phyloP scores from a whole-genome alignment of 2,329 filamentous ascomycete genomes.

The Cytospora schulzeri region DNA sequence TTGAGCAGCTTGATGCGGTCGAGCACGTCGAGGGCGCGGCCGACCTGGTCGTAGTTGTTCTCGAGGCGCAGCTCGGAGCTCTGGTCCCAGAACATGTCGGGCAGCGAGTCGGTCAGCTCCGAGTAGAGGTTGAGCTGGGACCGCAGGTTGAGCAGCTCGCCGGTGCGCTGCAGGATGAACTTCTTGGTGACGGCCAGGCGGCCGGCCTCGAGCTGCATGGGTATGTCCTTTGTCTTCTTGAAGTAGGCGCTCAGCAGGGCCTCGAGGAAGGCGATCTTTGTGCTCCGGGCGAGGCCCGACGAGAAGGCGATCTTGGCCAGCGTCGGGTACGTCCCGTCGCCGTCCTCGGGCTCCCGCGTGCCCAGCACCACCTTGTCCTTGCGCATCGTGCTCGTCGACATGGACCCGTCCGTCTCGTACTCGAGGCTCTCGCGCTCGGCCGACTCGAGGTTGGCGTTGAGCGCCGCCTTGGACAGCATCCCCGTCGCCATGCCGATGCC shows the following conservation, averaged over 20 bases:
- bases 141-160: slow-evolving; percentile 84
- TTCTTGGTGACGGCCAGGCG: slow-evolving; percentile 54
- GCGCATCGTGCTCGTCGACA: slow-evolving; percentile 75
- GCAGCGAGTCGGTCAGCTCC: slow-evolving; percentile 90
- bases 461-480: slow-evolving; percentile 74
- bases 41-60: slow-evolving; percentile 93
- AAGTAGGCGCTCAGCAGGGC: slow-evolving; percentile 82
- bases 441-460: slow-evolving; percentile 68
- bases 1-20: slow-evolving; percentile 90
- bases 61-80: slow-evolving; percentile 87
- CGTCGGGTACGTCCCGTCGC: slow-evolving; percentile 52
- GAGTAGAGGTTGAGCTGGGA: slow-evolving; percentile 96
- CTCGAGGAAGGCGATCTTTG: slow-evolving; percentile 91
- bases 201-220: slow-evolving; percentile 68
- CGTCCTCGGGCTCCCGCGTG: slow-evolving; percentile 58
- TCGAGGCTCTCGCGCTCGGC: slow-evolving; percentile 77
- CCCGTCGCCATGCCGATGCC: slow-evolving; percentile 70
- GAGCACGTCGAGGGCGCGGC: slow-evolving; percentile 85
- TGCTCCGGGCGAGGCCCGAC: slow-evolving; percentile 86
- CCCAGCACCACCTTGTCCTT: slow-evolving; percentile 90
- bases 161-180: slow-evolving; percentile 91
- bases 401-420: slow-evolving; percentile 73
- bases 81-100: slow-evolving; percentile 96
- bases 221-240: slow-evolving; percentile 80
- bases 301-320: slow-evolving; percentile 96